Evolutionary conservation across 495 filamentous ascomycete genomes (phyloP).

Genomic region (Thermothielavioides terrestris): DNA sequence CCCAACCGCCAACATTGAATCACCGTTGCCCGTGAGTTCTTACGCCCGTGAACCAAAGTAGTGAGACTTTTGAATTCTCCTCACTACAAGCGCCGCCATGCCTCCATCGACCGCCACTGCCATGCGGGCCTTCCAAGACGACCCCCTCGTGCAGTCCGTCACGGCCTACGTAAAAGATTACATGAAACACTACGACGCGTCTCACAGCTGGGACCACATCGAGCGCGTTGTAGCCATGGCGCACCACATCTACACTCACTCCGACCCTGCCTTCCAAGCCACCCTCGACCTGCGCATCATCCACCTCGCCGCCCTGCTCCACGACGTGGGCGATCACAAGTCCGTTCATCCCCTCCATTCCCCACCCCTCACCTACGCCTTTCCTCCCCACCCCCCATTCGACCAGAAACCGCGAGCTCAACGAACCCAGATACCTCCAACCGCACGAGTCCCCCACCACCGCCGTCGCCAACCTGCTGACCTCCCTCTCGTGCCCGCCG

Average conservation of each 20-base stretch:
- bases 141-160: slow-evolving; percentile 40
- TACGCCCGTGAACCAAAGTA: too few relatives aligned
- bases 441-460: slow-evolving; percentile 43
- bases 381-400: neutral
- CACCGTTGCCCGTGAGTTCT: too few relatives aligned
- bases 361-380: neutral
- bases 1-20: too few relatives aligned
- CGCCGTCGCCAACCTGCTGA: slow-evolving; percentile 49
- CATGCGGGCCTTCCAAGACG: slow-evolving; percentile 25
- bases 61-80: too few relatives aligned
- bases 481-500: slow-evolving; percentile 43
- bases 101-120: neutral
- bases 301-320: slow-evolving; percentile 66
- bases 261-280: slow-evolving; percentile 30
- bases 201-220: slow-evolving; percentile 80
- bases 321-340: slow-evolving; percentile 84
- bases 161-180: slow-evolving; percentile 53
- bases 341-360: slow-evolving; percentile 10
- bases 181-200: slow-evolving; percentile 77
- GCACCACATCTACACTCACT: slow-evolving; percentile 47
- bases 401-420: neutral
- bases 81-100: neutral
- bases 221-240: slow-evolving; percentile 67
- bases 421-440: slow-evolving; percentile 43
- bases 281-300: slow-evolving; percentile 47